Conservation (phyloP, 148 eudicot species). For the Fagopyrum homotropicum region DNA sequence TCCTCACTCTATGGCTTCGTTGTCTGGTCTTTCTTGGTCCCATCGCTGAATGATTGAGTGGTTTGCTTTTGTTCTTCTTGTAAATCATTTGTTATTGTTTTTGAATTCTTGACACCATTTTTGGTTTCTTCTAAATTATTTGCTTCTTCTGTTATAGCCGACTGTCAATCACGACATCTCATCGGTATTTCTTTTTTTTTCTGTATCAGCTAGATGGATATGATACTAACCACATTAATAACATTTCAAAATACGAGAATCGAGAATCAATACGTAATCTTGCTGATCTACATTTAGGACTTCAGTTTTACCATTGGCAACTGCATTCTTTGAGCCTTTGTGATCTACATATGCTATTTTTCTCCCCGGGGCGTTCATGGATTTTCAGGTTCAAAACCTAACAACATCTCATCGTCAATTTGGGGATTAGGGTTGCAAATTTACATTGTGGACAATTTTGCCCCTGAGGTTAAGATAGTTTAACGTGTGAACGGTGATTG, state of each 20-base stretch:
- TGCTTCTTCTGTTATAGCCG: neutral
- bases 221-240: neutral
- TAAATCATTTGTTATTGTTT: neutral
- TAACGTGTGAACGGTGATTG: too few species aligned
- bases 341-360: neutral
- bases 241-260: neutral
- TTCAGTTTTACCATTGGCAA: neutral
- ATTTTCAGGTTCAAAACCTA: too few species aligned
- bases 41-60: conserved; percentile 25
- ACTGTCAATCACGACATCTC: neutral
- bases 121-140: neutral
- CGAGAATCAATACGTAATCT: neutral
- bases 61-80: conserved; percentile 17
- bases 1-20: conserved; percentile 29
- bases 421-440: too few species aligned
- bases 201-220: neutral
- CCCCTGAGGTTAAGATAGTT: too few species aligned
- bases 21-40: conserved; percentile 26
- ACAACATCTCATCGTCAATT: too few species aligned
- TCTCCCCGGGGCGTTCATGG: too few species aligned
- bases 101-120: neutral
- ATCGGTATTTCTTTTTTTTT: neutral
- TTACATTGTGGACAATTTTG: too few species aligned
- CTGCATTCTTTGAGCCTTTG: neutral
- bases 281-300: neutral